These are phyloP conservation scores for Baorangia bicolor DNA, from an alignment of 768 basidiomycete species.

Conservation along the genomic window DNA sequence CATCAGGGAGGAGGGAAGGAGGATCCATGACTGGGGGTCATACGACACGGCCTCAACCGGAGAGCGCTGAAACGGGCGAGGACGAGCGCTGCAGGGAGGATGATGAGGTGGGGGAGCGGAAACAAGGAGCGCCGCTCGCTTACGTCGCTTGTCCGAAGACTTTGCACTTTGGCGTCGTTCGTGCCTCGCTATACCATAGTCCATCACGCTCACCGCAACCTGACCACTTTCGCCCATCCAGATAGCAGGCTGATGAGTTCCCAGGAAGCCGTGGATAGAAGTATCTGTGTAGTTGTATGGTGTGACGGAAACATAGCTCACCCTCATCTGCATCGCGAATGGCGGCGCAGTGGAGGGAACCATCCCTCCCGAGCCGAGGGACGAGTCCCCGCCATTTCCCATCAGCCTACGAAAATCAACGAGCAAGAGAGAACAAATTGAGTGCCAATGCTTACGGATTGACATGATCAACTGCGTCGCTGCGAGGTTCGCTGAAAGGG, in stretches of 20 bases:
- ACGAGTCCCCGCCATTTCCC: slow-evolving; percentile 69
- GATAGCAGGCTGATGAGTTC: slow-evolving; percentile 81
- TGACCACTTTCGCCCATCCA: slow-evolving; percentile 86
- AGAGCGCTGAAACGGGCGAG: too few relatives aligned
- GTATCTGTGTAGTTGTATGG: slow-evolving; percentile 67
- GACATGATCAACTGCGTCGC: slow-evolving; percentile 43
- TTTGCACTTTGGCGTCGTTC: too few relatives aligned
- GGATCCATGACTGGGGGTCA: too few relatives aligned
- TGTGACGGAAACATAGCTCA: slow-evolving; percentile 72
- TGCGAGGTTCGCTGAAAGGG: slow-evolving; percentile 29
- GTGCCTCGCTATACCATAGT: too few relatives aligned
- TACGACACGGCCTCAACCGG: too few relatives aligned
- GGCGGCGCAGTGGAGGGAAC: slow-evolving; percentile 76
- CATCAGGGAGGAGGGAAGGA: too few relatives aligned
- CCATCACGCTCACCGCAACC: slow-evolving; percentile 53
- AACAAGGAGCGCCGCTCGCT: too few relatives aligned
- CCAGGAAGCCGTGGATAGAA: slow-evolving; percentile 71
- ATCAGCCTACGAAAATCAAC: slow-evolving; percentile 44
- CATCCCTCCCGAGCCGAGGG: slow-evolving; percentile 74
- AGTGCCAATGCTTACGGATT: slow-evolving; percentile 39
- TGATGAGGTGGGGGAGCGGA: too few relatives aligned
- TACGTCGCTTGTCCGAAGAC: too few relatives aligned
- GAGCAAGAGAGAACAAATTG: neutral
- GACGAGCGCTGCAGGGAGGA: too few relatives aligned
- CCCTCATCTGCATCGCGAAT: slow-evolving; percentile 76